Conservation (phyloP, 192 early-diverging fungal species). For the Coemansia guatemalensis region DNA sequence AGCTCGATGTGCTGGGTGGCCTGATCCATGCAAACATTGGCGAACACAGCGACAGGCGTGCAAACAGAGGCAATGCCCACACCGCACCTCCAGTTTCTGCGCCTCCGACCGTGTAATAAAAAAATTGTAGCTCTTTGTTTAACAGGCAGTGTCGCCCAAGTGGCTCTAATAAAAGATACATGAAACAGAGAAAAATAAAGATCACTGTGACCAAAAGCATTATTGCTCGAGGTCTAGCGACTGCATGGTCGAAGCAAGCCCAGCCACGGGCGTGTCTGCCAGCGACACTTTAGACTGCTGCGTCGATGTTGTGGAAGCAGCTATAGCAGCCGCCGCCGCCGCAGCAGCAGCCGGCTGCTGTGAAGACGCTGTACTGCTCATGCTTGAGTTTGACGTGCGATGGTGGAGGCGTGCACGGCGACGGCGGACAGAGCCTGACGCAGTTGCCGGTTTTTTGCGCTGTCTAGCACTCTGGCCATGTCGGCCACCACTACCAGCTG, state of each 20-base stretch:
- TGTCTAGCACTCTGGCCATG: slow-evolving; percentile 7
- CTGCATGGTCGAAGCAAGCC: slow-evolving; percentile 12
- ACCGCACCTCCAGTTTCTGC: too few species aligned
- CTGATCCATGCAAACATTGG: slow-evolving; percentile 38
- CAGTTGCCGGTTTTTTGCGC: slow-evolving; percentile 39
- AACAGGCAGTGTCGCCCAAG: too few species aligned
- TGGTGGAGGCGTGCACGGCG: slow-evolving; percentile 41
- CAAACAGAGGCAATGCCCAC: not conserved
- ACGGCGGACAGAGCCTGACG: slow-evolving; percentile 38
- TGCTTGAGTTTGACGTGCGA: slow-evolving; percentile 23
- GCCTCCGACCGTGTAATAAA: too few species aligned
- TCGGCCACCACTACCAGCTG: slow-evolving; percentile 14
- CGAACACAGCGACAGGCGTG: slow-evolving; percentile 1
- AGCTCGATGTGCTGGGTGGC: slow-evolving; percentile 37
- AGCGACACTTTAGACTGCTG: not conserved
- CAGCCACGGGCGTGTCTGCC: not conserved
- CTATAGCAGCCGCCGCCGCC: not conserved
- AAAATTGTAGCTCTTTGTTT: too few species aligned
- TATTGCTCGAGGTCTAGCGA: slow-evolving; percentile 26
- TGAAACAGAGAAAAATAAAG: not conserved
- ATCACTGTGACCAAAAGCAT: not conserved
- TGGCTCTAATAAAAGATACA: too few species aligned
- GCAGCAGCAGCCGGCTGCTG: not conserved
- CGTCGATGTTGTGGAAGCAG: slow-evolving; percentile 2
- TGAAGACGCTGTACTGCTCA: slow-evolving; percentile 4